These are phyloP conservation scores for Pythium apleroticum DNA, from an alignment of 352 stramenopile species.

Conservation along the genomic window DNA sequence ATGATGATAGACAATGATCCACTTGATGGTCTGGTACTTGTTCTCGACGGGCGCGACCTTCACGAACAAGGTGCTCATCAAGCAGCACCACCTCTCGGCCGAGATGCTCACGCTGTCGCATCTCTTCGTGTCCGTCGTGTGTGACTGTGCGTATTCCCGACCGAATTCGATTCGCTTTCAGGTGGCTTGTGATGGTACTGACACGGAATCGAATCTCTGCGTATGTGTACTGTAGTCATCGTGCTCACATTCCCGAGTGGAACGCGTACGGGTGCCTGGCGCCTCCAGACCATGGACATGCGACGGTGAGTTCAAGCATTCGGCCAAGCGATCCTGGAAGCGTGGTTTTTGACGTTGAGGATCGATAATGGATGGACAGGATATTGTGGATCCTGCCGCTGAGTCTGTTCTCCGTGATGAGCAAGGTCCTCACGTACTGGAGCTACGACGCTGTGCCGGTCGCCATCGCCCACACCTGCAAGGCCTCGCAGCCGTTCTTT, in stretches of 20 bases:
- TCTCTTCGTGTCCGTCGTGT: constrained; percentile 75
- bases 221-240: constrained; percentile 67
- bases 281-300: constrained; percentile 61
- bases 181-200: neutral
- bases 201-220: no score
- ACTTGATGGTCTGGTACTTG: constrained; percentile 73
- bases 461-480: constrained; percentile 85
- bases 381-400: constrained; percentile 79
- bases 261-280: constrained; percentile 43
- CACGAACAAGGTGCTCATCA: constrained; percentile 87
- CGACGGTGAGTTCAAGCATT: constrained; percentile 25
- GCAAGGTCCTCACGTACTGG: constrained; percentile 87
- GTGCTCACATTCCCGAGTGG: constrained; percentile 66
- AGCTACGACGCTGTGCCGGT: constrained; percentile 86
- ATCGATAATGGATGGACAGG: constrained; percentile 23
- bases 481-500: constrained; percentile 86
- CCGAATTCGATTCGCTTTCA: neutral
- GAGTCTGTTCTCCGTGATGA: constrained; percentile 77
- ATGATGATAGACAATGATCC: constrained; percentile 36
- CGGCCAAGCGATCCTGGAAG: neutral
- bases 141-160: constrained; percentile 52
- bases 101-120: constrained; percentile 87
- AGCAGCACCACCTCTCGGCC: constrained; percentile 81
- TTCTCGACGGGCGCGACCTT: constrained; percentile 83
- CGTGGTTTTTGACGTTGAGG: neutral